Evolutionary conservation across 306 rosid species (phyloP).

Genomic region (Cucumis melo): DNA sequence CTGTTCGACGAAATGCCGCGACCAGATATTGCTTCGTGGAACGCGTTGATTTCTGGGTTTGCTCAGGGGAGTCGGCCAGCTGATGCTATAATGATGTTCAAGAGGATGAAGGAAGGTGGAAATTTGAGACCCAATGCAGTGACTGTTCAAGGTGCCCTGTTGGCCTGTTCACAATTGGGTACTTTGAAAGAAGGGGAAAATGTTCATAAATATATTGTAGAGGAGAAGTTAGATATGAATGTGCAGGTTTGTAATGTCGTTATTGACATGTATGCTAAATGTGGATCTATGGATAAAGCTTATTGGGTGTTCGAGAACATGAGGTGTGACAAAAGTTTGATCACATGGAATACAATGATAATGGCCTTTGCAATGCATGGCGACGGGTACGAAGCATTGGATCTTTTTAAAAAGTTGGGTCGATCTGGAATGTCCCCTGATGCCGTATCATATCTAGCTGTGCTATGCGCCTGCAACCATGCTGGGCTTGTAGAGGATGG

Average conservation of each 20-base stretch:
- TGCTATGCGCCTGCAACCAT: constrained; percentile 71
- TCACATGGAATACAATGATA: constrained; percentile 85
- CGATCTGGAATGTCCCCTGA: constrained; percentile 28
- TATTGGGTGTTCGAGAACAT: constrained; percentile 38
- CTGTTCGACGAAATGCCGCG: constrained; percentile 60
- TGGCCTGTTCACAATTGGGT: constrained; percentile 79
- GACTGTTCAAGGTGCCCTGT: constrained; percentile 58
- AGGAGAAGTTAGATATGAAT: constrained; percentile 34
- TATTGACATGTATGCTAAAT: constrained; percentile 75
- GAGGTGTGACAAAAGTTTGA: constrained; percentile 42
- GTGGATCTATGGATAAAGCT: constrained; percentile 65
- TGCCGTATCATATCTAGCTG: constrained; percentile 68
- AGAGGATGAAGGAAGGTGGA: constrained; percentile 43
- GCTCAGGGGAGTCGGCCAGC: constrained; percentile 60
- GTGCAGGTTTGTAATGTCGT: constrained; percentile 77
- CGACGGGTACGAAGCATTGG: constrained; percentile 43
- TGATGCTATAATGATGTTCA: constrained; percentile 52
- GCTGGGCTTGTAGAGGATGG: constrained; percentile 78
- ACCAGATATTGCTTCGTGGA: constrained; percentile 74
- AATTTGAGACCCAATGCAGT: constrained; percentile 63
- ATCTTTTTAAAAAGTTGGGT: constrained; percentile 46
- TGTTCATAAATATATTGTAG: constrained; percentile 33
- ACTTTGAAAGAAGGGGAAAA: constrained; percentile 49
- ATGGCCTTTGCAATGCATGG: constrained; percentile 83
- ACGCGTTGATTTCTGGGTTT: constrained; percentile 66